Evolutionary conservation across 805 yeast genomes (phyloP).

Genomic region (Blastobotrys robertii): DNA sequence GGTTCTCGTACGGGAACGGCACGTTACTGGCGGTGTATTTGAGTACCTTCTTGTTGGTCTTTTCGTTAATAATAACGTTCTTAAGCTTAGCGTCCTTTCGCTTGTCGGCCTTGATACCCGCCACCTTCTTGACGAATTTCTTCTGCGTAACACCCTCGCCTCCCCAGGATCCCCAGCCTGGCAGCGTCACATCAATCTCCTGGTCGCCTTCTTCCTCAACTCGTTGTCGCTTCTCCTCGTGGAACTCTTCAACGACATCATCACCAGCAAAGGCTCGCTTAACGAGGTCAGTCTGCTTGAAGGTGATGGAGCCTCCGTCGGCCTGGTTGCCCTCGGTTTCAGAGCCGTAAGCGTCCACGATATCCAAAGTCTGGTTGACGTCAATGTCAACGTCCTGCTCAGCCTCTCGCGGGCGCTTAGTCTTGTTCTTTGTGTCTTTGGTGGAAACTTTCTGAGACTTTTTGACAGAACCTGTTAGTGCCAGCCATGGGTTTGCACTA

Average conservation of each 20-base stretch:
- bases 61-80: constrained; percentile 84
- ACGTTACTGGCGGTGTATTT: constrained; percentile 85
- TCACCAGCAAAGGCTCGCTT: constrained; percentile 96
- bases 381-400: constrained; percentile 19
- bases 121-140: constrained; percentile 57
- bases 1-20: constrained; percentile 88
- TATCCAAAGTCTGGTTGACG: constrained; percentile 39
- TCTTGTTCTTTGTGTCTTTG: constrained; percentile 25
- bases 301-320: constrained; percentile 39
- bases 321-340: constrained; percentile 35
- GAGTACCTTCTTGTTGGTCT: constrained; percentile 68
- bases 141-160: constrained; percentile 53
- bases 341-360: constrained; percentile 38
- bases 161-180: constrained; percentile 99
- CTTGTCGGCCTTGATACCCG: constrained; percentile 64
- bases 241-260: constrained; percentile 77
- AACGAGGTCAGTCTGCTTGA: constrained; percentile 73
- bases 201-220: constrained; percentile 76
- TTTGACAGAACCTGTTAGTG: constrained; percentile 30
- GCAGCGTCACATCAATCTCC: constrained; percentile 74
- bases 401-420: constrained; percentile 18
- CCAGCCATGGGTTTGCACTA: constrained; percentile 29
- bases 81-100: constrained; percentile 70
- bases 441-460: constrained; percentile 35
- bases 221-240: constrained; percentile 59